phyloP scores from a whole-genome alignment of 306 rosid genomes.

The Datisca glomerata region DNA sequence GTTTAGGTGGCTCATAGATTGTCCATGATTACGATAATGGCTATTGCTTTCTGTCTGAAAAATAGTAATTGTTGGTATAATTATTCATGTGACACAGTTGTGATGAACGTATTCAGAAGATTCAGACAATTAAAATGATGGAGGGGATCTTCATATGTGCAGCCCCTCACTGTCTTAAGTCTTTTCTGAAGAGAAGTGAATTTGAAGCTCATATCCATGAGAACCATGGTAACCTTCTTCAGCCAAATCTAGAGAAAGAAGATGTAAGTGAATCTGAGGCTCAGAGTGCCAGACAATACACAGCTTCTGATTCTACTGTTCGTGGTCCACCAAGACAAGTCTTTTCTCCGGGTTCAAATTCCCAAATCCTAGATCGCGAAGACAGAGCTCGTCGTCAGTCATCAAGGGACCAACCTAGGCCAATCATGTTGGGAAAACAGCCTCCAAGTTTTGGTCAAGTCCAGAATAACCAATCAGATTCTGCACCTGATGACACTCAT shows the following conservation, averaged over 20 bases:
- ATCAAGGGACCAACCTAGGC: conserved; percentile 66
- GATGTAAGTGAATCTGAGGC: conserved; percentile 85
- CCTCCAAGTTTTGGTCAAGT: conserved; percentile 56
- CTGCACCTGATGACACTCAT: conserved; percentile 35
- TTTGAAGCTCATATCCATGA: conserved; percentile 88
- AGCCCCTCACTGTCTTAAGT: conserved; percentile 94
- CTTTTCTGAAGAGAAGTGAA: conserved; percentile 68
- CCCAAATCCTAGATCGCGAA: conserved; percentile 69
- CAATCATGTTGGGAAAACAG: conserved; percentile 41
- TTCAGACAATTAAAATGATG: conserved; percentile 93
- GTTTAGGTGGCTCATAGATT: background rate
- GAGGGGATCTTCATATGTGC: conserved; percentile 97
- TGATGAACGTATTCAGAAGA: conserved; percentile 95
- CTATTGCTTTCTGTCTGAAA: background rate
- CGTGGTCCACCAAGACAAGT: conserved; percentile 63
- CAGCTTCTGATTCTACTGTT: conserved; percentile 60
- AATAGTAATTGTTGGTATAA: background rate
- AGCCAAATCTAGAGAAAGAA: conserved; percentile 60
- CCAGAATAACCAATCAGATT: conserved; percentile 44
- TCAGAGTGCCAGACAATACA: conserved; percentile 56
- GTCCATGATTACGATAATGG: background rate
- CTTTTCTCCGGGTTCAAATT: conserved; percentile 69
- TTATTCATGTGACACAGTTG: conserved; percentile 48
- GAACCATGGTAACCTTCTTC: conserved; percentile 63
- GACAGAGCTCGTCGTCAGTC: conserved; percentile 65